Percentiles rank a stretch among this genome's conserved stretches.
phyloP scores from a whole-genome alignment of 106 monocot species.

The Agapanthus africanus region DNA sequence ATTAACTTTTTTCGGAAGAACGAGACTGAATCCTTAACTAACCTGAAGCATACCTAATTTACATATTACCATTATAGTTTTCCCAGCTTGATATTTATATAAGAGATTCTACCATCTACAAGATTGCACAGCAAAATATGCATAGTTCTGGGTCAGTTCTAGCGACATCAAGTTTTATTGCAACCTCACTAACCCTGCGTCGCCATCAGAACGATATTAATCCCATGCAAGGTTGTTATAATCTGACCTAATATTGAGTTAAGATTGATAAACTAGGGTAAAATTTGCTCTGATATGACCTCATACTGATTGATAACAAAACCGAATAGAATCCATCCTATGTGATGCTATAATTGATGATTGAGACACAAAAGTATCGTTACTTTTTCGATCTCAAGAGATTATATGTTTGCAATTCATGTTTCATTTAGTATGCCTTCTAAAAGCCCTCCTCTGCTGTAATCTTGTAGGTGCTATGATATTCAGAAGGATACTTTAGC shows the following conservation, averaged over 20 bases:
- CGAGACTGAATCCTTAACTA: too few species aligned
- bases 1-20: not conserved
- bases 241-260: not conserved
- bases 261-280: not conserved
- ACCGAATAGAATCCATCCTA: not conserved
- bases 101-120: not conserved
- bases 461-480: slow-evolving; percentile 70
- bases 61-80: not conserved
- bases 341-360: not conserved
- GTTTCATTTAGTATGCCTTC: not conserved
- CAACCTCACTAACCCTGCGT: not conserved
- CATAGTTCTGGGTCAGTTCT: not conserved
- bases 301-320: not conserved
- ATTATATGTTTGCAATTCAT: not conserved
- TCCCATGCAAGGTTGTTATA: not conserved
- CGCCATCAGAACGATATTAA: not conserved
- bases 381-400: not conserved
- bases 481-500: slow-evolving; percentile 67
- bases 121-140: not conserved
- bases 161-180: not conserved
- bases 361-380: not conserved
- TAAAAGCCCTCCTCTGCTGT: not conserved
- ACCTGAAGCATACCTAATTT: not conserved
- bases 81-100: not conserved
- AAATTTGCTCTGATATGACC: not conserved